A percentile compares a stretch with the other conserved stretches of the same genome.
phyloP scores from a whole-genome alignment of 2,329 filamentous ascomycete genomes.

The Pleurostoma richardsiae region DNA sequence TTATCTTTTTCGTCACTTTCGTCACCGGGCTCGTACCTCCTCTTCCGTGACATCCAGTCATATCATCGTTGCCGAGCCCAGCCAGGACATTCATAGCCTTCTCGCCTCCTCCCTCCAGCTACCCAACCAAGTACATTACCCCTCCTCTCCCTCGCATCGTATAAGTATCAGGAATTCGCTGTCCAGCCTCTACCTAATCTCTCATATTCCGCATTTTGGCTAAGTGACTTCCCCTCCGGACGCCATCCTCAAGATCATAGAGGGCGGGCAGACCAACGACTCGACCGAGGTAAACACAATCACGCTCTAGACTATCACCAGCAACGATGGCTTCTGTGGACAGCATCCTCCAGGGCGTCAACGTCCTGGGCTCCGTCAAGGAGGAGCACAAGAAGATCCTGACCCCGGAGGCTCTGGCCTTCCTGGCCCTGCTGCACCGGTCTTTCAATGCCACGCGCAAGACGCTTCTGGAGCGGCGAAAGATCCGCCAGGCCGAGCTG shows the following conservation, averaged over 20 bases:
- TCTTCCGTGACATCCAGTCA: not conserved
- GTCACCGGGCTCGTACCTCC: too few species aligned
- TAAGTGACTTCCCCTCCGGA: not conserved
- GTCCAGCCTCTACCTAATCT: not conserved
- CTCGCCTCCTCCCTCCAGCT: not conserved
- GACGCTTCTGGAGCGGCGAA: constrained; percentile 78
- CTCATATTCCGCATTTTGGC: not conserved
- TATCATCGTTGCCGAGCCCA: not conserved
- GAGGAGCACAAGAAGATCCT: constrained; percentile 85
- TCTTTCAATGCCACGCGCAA: constrained; percentile 91
- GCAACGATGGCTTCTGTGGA: constrained; percentile 64
- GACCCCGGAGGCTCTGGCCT: constrained; percentile 82
- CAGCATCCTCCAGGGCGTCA: constrained; percentile 79
- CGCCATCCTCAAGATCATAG: not conserved
- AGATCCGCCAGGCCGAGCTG: constrained; percentile 83
- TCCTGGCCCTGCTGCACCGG: constrained; percentile 90
- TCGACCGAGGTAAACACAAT: constrained; percentile 2
- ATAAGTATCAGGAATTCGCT: not conserved
- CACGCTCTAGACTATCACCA: constrained; percentile 4
- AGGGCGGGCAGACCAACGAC: constrained; percentile 1
- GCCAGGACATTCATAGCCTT: not conserved
- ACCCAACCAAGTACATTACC: not conserved
- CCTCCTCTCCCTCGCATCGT: not conserved
- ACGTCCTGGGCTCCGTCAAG: constrained; percentile 74
- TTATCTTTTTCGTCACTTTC: not conserved